phyloP scores from a whole-genome alignment of 192 early-diverging fungal species.

The Mortierella alpina region DNA sequence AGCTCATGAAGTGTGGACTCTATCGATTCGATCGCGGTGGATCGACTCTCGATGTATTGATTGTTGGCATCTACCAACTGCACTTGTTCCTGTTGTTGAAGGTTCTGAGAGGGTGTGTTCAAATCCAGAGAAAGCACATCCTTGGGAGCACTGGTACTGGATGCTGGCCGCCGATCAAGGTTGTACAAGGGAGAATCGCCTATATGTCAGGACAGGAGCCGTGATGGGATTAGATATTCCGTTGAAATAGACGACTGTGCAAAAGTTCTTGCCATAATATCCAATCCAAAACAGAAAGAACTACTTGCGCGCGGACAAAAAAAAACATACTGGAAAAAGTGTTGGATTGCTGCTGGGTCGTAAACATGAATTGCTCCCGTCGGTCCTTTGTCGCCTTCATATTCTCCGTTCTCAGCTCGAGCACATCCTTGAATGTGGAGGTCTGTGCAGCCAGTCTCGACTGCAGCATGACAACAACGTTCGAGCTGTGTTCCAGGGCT shows the following conservation, averaged over 20 bases:
- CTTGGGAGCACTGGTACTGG: constrained; percentile 22
- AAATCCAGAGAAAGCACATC: constrained; percentile 58
- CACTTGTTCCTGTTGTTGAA: constrained; percentile 77
- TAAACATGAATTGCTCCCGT: constrained; percentile 90
- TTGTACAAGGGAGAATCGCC: constrained; percentile 73
- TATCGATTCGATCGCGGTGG: constrained; percentile 93
- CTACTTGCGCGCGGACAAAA: background rate
- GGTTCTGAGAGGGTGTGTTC: constrained; percentile 63
- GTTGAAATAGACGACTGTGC: no score
- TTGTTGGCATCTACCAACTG: constrained; percentile 72
- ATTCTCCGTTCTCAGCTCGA: constrained; percentile 96
- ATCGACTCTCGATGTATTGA: constrained; percentile 89
- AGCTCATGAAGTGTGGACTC: constrained; percentile 98
- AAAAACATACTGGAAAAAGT: constrained; percentile 53
- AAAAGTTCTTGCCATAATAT: no score
- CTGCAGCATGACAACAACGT: constrained; percentile 93
- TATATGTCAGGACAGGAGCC: constrained; percentile 12
- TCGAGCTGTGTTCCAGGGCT: constrained; percentile 88
- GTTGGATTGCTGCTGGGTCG: constrained; percentile 54
- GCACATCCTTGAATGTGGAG: constrained; percentile 91
- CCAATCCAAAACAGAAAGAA: no score
- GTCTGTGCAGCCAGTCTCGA: constrained; percentile 91
- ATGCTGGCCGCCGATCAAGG: constrained; percentile 56
- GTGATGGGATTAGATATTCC: no score
- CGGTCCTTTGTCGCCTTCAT: constrained; percentile 92